Evolutionary conservation across 2,329 filamentous ascomycete genomes (phyloP).

Genomic region (Phaeosphaeria sp.): DNA sequence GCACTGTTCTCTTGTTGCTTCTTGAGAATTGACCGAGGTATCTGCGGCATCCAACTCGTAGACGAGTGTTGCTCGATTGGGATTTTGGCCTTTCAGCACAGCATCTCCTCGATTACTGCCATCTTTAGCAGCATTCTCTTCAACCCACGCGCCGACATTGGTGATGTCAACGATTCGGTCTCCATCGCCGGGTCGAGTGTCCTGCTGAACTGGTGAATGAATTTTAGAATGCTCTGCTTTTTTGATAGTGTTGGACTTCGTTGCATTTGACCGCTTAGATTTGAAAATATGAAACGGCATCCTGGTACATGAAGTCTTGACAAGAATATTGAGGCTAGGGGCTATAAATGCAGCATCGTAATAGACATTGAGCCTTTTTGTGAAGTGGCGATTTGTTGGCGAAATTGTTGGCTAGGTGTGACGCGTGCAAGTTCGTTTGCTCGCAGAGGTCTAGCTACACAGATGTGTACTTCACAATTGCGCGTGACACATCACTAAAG

Average conservation of each 20-base stretch:
- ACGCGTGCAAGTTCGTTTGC: neutral
- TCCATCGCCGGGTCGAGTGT: no score
- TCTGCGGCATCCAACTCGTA: neutral
- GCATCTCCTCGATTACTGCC: neutral
- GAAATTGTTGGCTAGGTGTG: neutral
- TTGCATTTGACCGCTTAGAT: neutral
- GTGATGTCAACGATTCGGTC: neutral
- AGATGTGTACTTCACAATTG: no score
- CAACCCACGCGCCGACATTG: neutral
- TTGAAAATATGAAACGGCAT: slow-evolving; percentile 3
- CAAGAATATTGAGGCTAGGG: no score
- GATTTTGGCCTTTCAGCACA: neutral
- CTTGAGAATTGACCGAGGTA: neutral
- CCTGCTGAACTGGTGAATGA: neutral
- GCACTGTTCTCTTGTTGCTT: neutral
- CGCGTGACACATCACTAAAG: neutral
- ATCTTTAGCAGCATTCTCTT: neutral
- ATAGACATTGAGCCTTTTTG: neutral
- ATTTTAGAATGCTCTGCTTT: neutral
- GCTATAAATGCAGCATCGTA: neutral
- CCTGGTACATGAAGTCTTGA: neutral
- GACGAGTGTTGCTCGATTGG: neutral
- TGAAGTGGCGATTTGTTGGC: neutral
- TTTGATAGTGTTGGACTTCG: slow-evolving; percentile 10
- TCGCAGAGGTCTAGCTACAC: no score